These are phyloP conservation scores for Blastocystis sp. DNA, from an alignment of 352 stramenopile genomes.

Conservation along the genomic window DNA sequence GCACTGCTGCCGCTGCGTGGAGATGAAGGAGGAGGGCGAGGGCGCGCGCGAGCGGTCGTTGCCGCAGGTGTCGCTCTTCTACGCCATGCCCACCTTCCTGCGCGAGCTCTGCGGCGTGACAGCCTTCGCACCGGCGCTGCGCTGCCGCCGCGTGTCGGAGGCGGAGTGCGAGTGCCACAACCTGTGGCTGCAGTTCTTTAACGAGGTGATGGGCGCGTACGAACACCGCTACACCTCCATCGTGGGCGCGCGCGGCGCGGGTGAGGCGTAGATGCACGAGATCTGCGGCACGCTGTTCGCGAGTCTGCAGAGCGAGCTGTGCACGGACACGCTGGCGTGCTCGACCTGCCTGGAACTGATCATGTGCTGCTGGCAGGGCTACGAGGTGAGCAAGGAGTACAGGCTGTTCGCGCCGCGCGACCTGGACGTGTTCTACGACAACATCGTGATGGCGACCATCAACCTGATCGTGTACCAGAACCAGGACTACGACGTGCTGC, in stretches of 20 bases:
- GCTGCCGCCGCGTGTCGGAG: not conserved
- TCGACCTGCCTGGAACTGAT: not conserved
- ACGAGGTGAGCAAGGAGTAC: not conserved
- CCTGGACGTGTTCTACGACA: conserved; percentile 41
- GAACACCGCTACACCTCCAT: conserved; percentile 24
- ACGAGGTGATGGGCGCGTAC: conserved; percentile 38
- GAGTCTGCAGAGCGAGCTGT: conserved; percentile 15
- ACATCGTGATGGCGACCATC: conserved; percentile 26
- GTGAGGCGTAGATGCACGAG: conserved; percentile 16
- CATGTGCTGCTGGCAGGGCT: not conserved
- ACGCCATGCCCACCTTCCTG: conserved; percentile 37
- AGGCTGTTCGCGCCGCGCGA: not conserved
- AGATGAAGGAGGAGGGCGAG: conserved; percentile 12
- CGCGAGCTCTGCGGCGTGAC: conserved; percentile 38
- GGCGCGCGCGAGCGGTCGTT: not conserved
- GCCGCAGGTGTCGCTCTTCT: conserved; percentile 46
- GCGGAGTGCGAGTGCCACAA: conserved; percentile 25
- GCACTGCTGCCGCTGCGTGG: conserved; percentile 8
- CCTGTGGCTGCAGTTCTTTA: conserved; percentile 43
- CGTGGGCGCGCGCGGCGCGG: not conserved
- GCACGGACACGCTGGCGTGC: not conserved
- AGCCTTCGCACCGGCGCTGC: not conserved
- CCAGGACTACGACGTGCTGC: not conserved
- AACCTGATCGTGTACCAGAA: conserved; percentile 28
- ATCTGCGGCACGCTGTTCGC: conserved; percentile 12